These are phyloP conservation scores for Pichia scutulata DNA, from an alignment of 805 yeast species.

Conservation along the genomic window DNA sequence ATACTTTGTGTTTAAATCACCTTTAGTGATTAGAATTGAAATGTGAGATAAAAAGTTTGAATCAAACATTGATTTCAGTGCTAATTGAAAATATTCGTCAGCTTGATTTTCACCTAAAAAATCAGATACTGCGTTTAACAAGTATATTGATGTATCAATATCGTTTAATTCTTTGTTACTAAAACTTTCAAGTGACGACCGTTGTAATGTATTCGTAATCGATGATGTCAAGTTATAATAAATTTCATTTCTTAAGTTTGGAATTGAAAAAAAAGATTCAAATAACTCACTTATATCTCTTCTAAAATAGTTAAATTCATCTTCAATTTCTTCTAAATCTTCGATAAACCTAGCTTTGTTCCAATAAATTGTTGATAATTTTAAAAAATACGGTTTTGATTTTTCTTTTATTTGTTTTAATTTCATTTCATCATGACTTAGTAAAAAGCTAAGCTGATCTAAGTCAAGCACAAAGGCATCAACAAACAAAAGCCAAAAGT, in stretches of 20 bases:
- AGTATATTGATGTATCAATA: conserved; percentile 55
- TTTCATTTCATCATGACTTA: conserved; percentile 29
- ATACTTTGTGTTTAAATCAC: conserved; percentile 21
- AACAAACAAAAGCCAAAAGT: conserved; percentile 63
- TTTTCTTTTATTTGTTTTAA: conserved; percentile 24
- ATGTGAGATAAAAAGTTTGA: conserved; percentile 18
- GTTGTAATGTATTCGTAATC: conserved; percentile 23
- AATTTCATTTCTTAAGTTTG: conserved; percentile 48
- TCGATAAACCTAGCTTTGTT: conserved; percentile 44
- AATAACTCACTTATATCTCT: conserved; percentile 71
- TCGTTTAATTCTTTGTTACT: conserved; percentile 20
- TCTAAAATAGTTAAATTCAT: conserved; percentile 63
- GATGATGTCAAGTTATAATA: conserved; percentile 36
- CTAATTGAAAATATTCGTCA: not conserved
- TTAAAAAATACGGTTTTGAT: conserved; percentile 35
- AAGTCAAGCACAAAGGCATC: conserved; percentile 48
- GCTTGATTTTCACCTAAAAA: not conserved
- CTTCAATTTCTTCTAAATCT: conserved; percentile 27
- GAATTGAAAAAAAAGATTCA: conserved; percentile 59
- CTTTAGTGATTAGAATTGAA: conserved; percentile 42
- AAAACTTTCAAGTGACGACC: not conserved
- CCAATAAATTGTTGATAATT: conserved; percentile 61
- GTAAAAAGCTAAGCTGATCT: conserved; percentile 27
- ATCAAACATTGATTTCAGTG: not conserved
- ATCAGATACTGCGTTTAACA: conserved; percentile 35